Percentiles rank a stretch among this genome's conserved stretches.
phyloP scores from a whole-genome alignment of 2,329 filamentous ascomycete genomes.

The Aureobasidium sp. region DNA sequence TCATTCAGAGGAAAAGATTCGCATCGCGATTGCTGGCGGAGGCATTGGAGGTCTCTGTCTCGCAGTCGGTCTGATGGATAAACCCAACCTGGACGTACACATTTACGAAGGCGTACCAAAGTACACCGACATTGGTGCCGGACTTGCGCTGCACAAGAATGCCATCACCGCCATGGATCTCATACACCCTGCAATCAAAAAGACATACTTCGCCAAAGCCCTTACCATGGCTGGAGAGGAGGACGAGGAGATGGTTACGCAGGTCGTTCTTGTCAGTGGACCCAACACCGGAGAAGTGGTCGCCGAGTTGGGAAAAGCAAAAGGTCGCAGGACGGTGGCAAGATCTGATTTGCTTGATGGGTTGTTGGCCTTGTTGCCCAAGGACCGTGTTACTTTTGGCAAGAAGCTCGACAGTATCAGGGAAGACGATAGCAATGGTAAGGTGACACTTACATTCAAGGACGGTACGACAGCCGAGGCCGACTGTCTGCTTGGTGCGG shows the following conservation, averaged over 20 bases:
- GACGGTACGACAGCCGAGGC: slow-evolving; percentile 38
- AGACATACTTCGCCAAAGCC: slow-evolving; percentile 41
- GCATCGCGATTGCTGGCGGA: slow-evolving; percentile 41
- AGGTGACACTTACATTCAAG: slow-evolving; percentile 34
- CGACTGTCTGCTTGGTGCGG: slow-evolving; percentile 44
- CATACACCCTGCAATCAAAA: slow-evolving; percentile 29
- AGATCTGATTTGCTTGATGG: slow-evolving; percentile 43
- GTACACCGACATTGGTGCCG: slow-evolving; percentile 40
- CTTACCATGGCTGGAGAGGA: slow-evolving; percentile 37
- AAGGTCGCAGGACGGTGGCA: slow-evolving; percentile 31
- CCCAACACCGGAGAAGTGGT: slow-evolving; percentile 34
- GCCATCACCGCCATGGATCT: slow-evolving; percentile 41
- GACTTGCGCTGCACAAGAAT: slow-evolving; percentile 45
- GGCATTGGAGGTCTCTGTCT: slow-evolving; percentile 44
- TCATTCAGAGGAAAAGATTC: slow-evolving; percentile 21
- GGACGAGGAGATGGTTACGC: slow-evolving; percentile 25
- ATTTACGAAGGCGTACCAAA: slow-evolving; percentile 43
- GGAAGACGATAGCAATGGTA: slow-evolving; percentile 23
- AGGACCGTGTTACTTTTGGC: slow-evolving; percentile 33
- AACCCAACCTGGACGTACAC: slow-evolving; percentile 36
- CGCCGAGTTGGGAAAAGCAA: slow-evolving; percentile 28
- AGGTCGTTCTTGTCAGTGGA: slow-evolving; percentile 27
- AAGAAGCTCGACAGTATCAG: slow-evolving; percentile 34
- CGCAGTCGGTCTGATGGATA: slow-evolving; percentile 37
- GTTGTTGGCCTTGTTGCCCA: slow-evolving; percentile 37